These are phyloP conservation scores for Ogataea methylovora DNA, from an alignment of 805 yeast genomes.

Conservation along the genomic window DNA sequence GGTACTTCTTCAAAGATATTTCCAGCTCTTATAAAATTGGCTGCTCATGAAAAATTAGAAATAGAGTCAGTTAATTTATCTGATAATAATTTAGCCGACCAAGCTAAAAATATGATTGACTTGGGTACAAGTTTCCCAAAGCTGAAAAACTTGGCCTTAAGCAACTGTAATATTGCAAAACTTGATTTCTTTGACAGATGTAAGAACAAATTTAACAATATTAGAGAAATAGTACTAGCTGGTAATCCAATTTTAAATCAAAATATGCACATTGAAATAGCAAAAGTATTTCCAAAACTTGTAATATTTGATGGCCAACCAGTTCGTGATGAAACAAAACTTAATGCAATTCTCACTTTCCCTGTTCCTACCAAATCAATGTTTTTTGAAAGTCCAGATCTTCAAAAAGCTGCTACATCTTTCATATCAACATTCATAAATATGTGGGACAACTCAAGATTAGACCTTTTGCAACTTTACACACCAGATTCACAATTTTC, in stretches of 20 bases:
- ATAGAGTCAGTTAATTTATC: slow-evolving; percentile 70
- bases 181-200: slow-evolving; percentile 61
- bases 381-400: slow-evolving; percentile 74
- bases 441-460: slow-evolving; percentile 76
- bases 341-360: slow-evolving; percentile 42
- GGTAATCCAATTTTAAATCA: slow-evolving; percentile 67
- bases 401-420: slow-evolving; percentile 64
- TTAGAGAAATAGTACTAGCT: slow-evolving; percentile 70
- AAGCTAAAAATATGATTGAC: slow-evolving; percentile 42
- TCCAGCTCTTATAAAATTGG: slow-evolving; percentile 82
- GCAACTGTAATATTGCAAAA: slow-evolving; percentile 61
- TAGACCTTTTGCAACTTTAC: slow-evolving; percentile 63
- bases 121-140: slow-evolving; percentile 70
- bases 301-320: slow-evolving; percentile 70
- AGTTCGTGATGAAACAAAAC: slow-evolving; percentile 65
- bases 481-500: slow-evolving; percentile 84
- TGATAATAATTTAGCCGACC: slow-evolving; percentile 55
- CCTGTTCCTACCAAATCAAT: slow-evolving; percentile 52
- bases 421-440: slow-evolving; percentile 71
- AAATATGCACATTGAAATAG: slow-evolving; percentile 50
- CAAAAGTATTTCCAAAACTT: slow-evolving; percentile 72
- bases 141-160: slow-evolving; percentile 71
- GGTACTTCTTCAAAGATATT: slow-evolving; percentile 67
- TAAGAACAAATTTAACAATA: slow-evolving; percentile 62
- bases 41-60: slow-evolving; percentile 40